Evolutionary conservation across 164 flowering plant species (phyloP).

Genomic region (Nymphaea thermarum): DNA sequence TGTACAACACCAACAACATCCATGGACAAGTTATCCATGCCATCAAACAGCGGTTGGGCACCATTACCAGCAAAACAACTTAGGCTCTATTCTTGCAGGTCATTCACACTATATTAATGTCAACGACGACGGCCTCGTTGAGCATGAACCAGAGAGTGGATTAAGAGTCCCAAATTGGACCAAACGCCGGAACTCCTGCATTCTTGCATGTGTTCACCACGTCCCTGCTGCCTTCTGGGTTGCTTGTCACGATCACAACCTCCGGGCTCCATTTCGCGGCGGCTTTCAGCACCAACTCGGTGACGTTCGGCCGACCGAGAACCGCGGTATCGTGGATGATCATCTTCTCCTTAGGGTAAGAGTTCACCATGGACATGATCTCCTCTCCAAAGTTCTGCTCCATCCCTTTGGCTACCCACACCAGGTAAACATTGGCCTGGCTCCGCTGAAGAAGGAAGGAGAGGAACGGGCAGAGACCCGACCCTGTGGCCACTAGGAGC

Average conservation of each 20-base stretch:
- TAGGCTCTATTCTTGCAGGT: no score
- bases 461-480: conserved; percentile 54
- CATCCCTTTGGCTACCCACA: conserved; percentile 52
- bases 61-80: no score
- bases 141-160: neutral
- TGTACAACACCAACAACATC: no score
- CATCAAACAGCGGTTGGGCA: no score
- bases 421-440: conserved; percentile 33
- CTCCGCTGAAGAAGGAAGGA: conserved; percentile 49
- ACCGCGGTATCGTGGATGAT: conserved; percentile 55
- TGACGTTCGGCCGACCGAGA: conserved; percentile 44
- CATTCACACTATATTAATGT: no score
- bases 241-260: conserved; percentile 56
- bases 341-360: conserved; percentile 39
- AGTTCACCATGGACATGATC: conserved; percentile 35
- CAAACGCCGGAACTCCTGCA: conserved; percentile 49
- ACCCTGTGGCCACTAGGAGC: conserved; percentile 58
- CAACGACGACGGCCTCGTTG: no score
- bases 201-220: conserved; percentile 47
- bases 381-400: conserved; percentile 49
- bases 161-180: conserved; percentile 69
- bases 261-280: conserved; percentile 45
- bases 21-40: no score
- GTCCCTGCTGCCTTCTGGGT: conserved; percentile 61
- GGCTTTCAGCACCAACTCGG: conserved; percentile 34